phyloP scores from a whole-genome alignment of 2,329 filamentous ascomycete genomes.

The Peltaster fructicola region DNA sequence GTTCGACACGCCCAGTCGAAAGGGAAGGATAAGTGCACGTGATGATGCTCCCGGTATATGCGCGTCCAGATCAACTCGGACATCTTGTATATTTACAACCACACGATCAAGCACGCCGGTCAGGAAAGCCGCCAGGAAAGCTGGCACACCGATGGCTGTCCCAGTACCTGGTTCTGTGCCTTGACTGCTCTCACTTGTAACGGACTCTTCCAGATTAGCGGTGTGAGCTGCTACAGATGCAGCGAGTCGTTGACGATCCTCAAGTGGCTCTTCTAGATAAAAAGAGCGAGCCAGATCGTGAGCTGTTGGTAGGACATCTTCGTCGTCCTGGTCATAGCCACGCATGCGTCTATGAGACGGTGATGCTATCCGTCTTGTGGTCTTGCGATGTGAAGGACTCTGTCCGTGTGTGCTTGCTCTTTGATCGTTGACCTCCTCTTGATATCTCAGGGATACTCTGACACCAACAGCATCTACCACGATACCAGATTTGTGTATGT shows the following conservation, averaged over 20 bases:
- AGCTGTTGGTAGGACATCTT: slow-evolving; percentile 42
- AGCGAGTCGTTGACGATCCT: slow-evolving; percentile 50
- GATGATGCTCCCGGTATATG: no score
- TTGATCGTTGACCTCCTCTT: slow-evolving; percentile 8
- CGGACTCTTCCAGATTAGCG: slow-evolving; percentile 41
- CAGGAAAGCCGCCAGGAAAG: slow-evolving; percentile 53
- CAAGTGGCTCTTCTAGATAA: slow-evolving; percentile 49
- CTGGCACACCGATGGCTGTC: slow-evolving; percentile 48
- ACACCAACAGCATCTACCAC: slow-evolving; percentile 67
- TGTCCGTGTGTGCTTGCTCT: slow-evolving; percentile 11
- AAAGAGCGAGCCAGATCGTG: slow-evolving; percentile 63
- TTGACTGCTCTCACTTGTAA: slow-evolving; percentile 37
- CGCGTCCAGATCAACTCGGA: slow-evolving; percentile 40
- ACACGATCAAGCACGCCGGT: slow-evolving; percentile 58
- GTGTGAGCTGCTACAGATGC: slow-evolving; percentile 43
- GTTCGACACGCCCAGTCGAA: no score
- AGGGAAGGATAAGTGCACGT: no score
- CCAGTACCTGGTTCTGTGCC: slow-evolving; percentile 50
- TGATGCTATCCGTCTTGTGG: slow-evolving; percentile 17
- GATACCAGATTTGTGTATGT: slow-evolving; percentile 75
- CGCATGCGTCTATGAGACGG: slow-evolving; percentile 11
- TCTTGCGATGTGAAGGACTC: slow-evolving; percentile 19
- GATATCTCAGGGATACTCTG: slow-evolving; percentile 37
- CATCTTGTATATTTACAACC: slow-evolving; percentile 45
- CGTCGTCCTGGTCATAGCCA: slow-evolving; percentile 16